These are phyloP conservation scores for Kodamaea suecica DNA, from an alignment of 1,139 yeast genomes.

Conservation along the genomic window DNA sequence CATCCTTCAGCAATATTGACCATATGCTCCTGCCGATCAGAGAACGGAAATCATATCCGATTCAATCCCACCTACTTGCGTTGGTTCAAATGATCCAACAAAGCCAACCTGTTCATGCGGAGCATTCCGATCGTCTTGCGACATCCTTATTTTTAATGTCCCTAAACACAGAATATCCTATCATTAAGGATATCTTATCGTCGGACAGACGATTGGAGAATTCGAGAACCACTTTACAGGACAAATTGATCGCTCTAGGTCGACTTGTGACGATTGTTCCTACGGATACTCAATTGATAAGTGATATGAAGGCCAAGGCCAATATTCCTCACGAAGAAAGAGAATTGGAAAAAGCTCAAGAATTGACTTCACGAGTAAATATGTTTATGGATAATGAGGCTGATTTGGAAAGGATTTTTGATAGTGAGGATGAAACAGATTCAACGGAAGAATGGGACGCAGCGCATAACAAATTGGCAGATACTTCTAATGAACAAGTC, in stretches of 20 bases:
- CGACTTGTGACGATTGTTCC: conserved; percentile 3
- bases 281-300: conserved; percentile 3
- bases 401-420: conserved; percentile 4
- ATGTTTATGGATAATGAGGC: conserved; percentile 9
- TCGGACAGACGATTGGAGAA: conserved; percentile 1
- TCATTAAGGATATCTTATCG: not conserved
- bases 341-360: conserved; percentile 4
- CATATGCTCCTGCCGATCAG: not conserved
- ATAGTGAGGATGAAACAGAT: conserved; percentile 4
- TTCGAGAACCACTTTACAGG: conserved; percentile 8
- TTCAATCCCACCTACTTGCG: conserved; percentile 1
- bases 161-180: not conserved
- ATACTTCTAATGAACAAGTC: not conserved
- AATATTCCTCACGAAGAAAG: not conserved
- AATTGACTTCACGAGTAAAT: conserved; percentile 5
- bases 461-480: not conserved
- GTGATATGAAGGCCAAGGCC: conserved; percentile 3
- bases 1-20: not conserved
- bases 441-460: conserved; percentile 4
- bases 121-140: not conserved
- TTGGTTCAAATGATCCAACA: not conserved
- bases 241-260: conserved; percentile 5
- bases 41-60: not conserved
- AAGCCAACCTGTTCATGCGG: not conserved
- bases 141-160: conserved; percentile 4